Evolutionary conservation across 2,329 filamentous ascomycete species (phyloP).

Genomic region (Aspergillus glaucus): DNA sequence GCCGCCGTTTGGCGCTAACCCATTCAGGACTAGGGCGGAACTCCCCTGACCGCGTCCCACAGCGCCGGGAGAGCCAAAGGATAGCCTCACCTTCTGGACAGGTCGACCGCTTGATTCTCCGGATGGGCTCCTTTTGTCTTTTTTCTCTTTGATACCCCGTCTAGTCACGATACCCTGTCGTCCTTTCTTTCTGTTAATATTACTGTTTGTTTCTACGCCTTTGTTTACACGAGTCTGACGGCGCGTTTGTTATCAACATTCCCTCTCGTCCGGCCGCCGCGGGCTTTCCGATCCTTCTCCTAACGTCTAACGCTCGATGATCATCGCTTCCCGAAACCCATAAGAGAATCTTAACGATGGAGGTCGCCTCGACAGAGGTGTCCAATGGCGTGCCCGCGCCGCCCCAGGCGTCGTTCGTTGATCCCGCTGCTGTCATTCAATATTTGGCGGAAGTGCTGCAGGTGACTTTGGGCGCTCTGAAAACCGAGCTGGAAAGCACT

Average conservation of each 20-base stretch:
- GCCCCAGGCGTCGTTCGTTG: slow-evolving; percentile 41
- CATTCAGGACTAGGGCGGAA: slow-evolving; percentile 5
- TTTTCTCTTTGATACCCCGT: neutral
- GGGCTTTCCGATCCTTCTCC: neutral
- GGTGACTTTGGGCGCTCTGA: slow-evolving; percentile 67
- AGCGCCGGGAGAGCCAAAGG: slow-evolving; percentile 1
- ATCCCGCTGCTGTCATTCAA: slow-evolving; percentile 64
- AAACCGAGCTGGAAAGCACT: slow-evolving; percentile 69
- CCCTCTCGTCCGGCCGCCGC: neutral
- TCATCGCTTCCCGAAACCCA: slow-evolving; percentile 14
- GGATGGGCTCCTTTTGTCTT: neutral
- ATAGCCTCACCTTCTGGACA: neutral
- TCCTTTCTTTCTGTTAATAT: neutral
- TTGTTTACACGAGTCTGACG: neutral
- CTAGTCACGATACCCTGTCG: neutral
- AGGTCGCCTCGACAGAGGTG: slow-evolving; percentile 32
- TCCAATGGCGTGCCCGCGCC: slow-evolving; percentile 30
- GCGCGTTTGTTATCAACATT: slow-evolving; percentile 12
- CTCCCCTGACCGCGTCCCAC: slow-evolving; percentile 18
- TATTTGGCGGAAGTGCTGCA: slow-evolving; percentile 65
- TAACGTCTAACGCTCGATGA: slow-evolving; percentile 25
- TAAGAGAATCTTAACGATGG: slow-evolving; percentile 26
- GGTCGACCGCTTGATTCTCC: neutral
- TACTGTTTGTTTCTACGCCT: neutral
- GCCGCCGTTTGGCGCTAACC: slow-evolving; percentile 1